Evolutionary conservation across 805 yeast genomes (phyloP), one percentile per base, ranked within the genome.

Genomic region (Tetrapisispora namnaoensis): DNA sequence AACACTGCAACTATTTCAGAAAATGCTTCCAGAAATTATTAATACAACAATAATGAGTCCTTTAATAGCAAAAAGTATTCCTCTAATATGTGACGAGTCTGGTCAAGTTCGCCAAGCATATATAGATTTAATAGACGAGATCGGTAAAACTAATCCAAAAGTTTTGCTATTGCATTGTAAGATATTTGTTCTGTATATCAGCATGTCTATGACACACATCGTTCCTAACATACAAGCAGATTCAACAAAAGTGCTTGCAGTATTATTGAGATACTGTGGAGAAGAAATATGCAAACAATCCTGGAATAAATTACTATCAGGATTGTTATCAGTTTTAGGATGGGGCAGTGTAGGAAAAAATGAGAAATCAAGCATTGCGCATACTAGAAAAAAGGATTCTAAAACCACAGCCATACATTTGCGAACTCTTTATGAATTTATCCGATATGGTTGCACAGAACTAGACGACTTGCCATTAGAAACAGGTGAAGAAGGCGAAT

Each of bases 151-250:
- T 24, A 82, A 79, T 55, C 73, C 77, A 0, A 77, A 78, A 4
- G 69, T 84, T 27, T 66, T 84, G 51, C 78, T 76, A 49, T 63
- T 84, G 24, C 87, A 84, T 69, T 70, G 80, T 58, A 68, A 79
- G 52, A 67, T 75, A 20, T 60, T 84, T 48, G 74, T 85, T n/a
- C 72, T 91, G 30, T 90, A 84, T 62, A 73, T 91, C 17, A 85
- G 84, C 56, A 83, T 91, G 46, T 95, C 96, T 3, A 91, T 93
- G 96, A 85, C 97, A 17, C 97, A 93, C 63, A 84, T 93, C 38
- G 76, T 76, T 30, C 81, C 88, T 1, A 80, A 79, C 4, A 80
- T 93, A 27, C 76, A 96, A 48, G 77, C 78, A 42, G 89, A 86
- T 51, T 79, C 95, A 1, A 78, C 91, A 0, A 77, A 75, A 50